A percentile compares a stretch with the other conserved stretches of the same genome.
Conservation (phyloP, 2,329 filamentous ascomycete species). For the Emmonsia crescens region DNA sequence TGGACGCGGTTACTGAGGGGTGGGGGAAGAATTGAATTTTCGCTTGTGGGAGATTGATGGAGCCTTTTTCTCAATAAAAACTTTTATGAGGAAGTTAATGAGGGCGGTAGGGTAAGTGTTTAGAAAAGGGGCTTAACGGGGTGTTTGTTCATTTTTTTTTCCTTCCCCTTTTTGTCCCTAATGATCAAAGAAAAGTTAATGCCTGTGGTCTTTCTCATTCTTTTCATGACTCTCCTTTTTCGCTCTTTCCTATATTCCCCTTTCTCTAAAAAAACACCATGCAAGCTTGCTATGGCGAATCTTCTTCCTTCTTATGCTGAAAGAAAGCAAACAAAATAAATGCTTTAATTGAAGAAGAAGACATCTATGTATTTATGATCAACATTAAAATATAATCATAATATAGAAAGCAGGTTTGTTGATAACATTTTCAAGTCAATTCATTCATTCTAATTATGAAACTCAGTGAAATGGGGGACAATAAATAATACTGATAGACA, state of each 20-base stretch:
- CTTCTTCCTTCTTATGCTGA: background rate
- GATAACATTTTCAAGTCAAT: too few species aligned
- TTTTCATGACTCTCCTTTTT: background rate
- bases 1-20: conserved; percentile 51
- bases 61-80: background rate
- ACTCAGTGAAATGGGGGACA: too few species aligned
- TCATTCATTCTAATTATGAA: too few species aligned
- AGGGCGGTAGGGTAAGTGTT: background rate
- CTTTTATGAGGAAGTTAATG: background rate
- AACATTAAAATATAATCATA: too few species aligned
- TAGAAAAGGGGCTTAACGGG: background rate
- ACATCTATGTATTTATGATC: too few species aligned
- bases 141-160: background rate
- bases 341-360: background rate
- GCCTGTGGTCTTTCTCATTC: background rate
- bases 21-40: conserved; percentile 24
- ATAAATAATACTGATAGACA: too few species aligned
- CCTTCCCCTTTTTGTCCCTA: background rate
- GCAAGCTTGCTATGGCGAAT: too few species aligned
- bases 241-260: background rate
- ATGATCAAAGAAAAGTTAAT: background rate
- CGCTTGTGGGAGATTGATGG: background rate
- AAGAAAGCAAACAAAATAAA: background rate
- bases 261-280: too few species aligned
- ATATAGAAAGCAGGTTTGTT: too few species aligned